Conservation (phyloP, 176 grass and related monocot species). For the Triticum monococcum region DNA sequence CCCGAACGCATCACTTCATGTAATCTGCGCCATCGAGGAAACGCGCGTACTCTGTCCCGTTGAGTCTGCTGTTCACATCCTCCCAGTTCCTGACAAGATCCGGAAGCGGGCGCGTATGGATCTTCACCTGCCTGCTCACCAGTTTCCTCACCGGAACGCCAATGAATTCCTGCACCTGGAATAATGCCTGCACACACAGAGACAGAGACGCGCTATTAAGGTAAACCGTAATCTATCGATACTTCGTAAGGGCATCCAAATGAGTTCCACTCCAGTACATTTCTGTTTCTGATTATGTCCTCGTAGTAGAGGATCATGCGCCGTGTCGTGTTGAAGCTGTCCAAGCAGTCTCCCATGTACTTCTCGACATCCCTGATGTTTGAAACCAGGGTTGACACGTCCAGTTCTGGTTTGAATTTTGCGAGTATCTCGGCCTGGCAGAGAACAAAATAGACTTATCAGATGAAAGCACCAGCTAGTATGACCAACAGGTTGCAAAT, state of each 20-base stretch:
- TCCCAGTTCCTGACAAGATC: conserved; percentile 68
- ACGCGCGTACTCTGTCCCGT: conserved; percentile 57
- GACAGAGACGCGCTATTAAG: neutral
- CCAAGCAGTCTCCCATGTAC: conserved; percentile 62
- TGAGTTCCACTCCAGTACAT: conserved; percentile 33
- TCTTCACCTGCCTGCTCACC: conserved; percentile 89
- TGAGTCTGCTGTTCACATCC: conserved; percentile 70
- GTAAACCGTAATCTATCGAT: neutral
- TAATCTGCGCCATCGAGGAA: conserved; percentile 77
- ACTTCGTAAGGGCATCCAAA: neutral
- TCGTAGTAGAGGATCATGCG: conserved; percentile 85
- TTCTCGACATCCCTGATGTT: conserved; percentile 60
- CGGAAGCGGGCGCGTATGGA: conserved; percentile 69
- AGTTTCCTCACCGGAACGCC: conserved; percentile 56
- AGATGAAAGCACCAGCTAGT: neutral
- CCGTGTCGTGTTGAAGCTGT: conserved; percentile 51
- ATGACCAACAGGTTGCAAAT: neutral
- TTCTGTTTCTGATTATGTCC: conserved; percentile 62
- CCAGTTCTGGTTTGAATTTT: conserved; percentile 78
- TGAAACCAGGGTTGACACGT: conserved; percentile 51
- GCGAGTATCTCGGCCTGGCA: conserved; percentile 80
- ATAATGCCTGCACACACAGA: conserved; percentile 50
- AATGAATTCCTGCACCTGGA: conserved; percentile 66
- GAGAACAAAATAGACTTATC: conserved; percentile 23
- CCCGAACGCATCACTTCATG: neutral